phyloP scores from a whole-genome alignment of 352 stramenopile genomes.

The Thalassiosira mediterranea region DNA sequence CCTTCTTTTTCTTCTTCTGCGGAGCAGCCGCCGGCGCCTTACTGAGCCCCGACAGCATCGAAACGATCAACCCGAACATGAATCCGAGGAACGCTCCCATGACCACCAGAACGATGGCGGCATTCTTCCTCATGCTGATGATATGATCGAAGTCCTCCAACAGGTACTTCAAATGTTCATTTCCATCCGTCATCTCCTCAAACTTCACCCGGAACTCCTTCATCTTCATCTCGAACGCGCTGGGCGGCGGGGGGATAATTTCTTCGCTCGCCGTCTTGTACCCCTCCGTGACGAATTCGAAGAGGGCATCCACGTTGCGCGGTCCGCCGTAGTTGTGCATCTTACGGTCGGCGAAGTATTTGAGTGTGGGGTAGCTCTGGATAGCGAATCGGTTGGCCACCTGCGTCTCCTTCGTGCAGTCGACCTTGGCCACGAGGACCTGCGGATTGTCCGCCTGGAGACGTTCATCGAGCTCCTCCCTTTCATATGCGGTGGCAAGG shows the following conservation, averaged over 20 bases:
- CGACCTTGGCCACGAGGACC: constrained; percentile 66
- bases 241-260: constrained; percentile 20
- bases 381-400: constrained; percentile 61
- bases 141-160: constrained; percentile 61
- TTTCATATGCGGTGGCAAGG: constrained; percentile 6
- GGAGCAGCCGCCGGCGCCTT: neutral
- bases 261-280: constrained; percentile 37
- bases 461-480: constrained; percentile 49
- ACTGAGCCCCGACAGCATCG: constrained; percentile 6
- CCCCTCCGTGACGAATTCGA: constrained; percentile 61
- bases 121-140: constrained; percentile 51
- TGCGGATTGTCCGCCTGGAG: constrained; percentile 49
- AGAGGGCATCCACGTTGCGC: constrained; percentile 50
- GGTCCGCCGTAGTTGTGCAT: constrained; percentile 60
- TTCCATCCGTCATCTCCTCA: constrained; percentile 16
- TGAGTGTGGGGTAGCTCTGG: constrained; percentile 56
- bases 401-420: constrained; percentile 53
- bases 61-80: constrained; percentile 26
- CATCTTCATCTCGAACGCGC: constrained; percentile 36
- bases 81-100: constrained; percentile 47
- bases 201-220: constrained; percentile 46
- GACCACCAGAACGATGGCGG: constrained; percentile 34
- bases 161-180: constrained; percentile 48
- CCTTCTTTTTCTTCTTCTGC: constrained; percentile 1
- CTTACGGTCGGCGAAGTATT: constrained; percentile 67